phyloP scores from a whole-genome alignment of 2,329 filamentous ascomycete genomes.

The Chaetothyriales sp. region DNA sequence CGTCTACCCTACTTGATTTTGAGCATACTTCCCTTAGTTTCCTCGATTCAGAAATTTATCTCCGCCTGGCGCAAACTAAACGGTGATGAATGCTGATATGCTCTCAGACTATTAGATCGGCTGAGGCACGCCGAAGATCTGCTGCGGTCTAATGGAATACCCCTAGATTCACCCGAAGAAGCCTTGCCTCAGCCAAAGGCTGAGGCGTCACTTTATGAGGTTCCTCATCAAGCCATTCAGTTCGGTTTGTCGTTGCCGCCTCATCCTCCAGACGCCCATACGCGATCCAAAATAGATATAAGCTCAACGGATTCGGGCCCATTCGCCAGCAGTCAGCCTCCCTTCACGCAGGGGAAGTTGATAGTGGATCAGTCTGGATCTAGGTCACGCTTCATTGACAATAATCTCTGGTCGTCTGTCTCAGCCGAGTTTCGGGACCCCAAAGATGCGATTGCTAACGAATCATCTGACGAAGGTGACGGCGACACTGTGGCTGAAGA shows the following conservation, averaged over 20 bases:
- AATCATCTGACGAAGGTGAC: constrained; percentile 18
- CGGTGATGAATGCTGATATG: not conserved
- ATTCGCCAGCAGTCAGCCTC: not conserved
- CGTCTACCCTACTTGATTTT: not conserved
- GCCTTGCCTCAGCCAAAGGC: not conserved
- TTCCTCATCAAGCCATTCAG: not conserved
- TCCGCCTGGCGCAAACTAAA: not conserved
- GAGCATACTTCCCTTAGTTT: not conserved
- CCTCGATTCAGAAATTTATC: not conserved
- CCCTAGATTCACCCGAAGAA: constrained; percentile 3
- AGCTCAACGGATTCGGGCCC: not conserved
- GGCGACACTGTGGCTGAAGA: constrained; percentile 6
- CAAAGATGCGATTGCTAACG: constrained; percentile 13
- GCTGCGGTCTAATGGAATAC: constrained; percentile 14
- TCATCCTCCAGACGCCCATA: not conserved
- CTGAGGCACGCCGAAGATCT: constrained; percentile 16
- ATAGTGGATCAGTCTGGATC: not conserved
- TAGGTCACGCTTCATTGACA: constrained; percentile 16
- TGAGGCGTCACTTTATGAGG: not conserved
- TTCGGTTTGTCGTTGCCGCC: not conserved
- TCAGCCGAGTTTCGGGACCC: constrained; percentile 11
- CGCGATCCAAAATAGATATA: constrained; percentile 1
- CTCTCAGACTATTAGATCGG: constrained; percentile 10
- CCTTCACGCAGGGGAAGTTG: not conserved
- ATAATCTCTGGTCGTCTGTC: constrained; percentile 18